Percentiles rank a stretch among this genome's conserved stretches.
These are phyloP conservation scores for Pseudocercospora musae DNA, from an alignment of 2,329 filamentous ascomycete genomes.

Conservation along the genomic window DNA sequence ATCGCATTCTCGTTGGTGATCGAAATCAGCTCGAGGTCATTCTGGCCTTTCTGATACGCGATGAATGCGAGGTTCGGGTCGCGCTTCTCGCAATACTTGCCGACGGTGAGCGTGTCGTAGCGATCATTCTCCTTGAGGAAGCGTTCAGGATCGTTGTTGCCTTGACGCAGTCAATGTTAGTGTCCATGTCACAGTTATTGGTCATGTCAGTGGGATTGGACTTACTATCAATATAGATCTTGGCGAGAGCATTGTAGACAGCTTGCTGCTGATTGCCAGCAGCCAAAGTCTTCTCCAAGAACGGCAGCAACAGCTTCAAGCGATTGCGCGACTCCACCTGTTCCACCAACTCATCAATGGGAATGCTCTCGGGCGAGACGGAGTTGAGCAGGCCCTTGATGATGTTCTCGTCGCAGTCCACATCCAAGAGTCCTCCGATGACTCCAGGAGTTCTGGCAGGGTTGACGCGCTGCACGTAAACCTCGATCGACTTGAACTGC, in stretches of 20 bases:
- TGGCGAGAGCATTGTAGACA: slow-evolving; percentile 93
- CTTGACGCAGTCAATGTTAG: too few species aligned
- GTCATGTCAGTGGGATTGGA: too few species aligned
- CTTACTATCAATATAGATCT: slow-evolving; percentile 90
- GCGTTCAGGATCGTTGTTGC: slow-evolving; percentile 95
- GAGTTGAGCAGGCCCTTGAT: slow-evolving; percentile 89
- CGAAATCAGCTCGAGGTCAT: slow-evolving; percentile 93
- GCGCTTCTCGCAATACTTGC: slow-evolving; percentile 98
- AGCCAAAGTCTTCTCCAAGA: slow-evolving; percentile 87
- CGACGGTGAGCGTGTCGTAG: slow-evolving; percentile 87
- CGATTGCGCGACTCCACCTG: slow-evolving; percentile 97
- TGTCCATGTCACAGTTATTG: too few species aligned
- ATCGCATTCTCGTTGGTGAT: slow-evolving; percentile 99
- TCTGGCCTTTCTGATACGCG: slow-evolving; percentile 93
- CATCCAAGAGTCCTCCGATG: slow-evolving; percentile 87
- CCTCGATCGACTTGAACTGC: slow-evolving; percentile 97
- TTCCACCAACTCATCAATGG: slow-evolving; percentile 87
- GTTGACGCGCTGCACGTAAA: slow-evolving; percentile 97
- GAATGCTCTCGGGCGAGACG: slow-evolving; percentile 78
- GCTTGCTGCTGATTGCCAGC: slow-evolving; percentile 93
- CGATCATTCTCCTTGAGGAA: slow-evolving; percentile 97
- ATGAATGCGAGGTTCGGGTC: slow-evolving; percentile 95
- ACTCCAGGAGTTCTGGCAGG: slow-evolving; percentile 86
- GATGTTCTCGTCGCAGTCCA: slow-evolving; percentile 93
- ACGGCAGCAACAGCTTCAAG: slow-evolving; percentile 89